Conservation (phyloP, 1,284 basidiomycete genomes). For the Vanrija sp. region DNA sequence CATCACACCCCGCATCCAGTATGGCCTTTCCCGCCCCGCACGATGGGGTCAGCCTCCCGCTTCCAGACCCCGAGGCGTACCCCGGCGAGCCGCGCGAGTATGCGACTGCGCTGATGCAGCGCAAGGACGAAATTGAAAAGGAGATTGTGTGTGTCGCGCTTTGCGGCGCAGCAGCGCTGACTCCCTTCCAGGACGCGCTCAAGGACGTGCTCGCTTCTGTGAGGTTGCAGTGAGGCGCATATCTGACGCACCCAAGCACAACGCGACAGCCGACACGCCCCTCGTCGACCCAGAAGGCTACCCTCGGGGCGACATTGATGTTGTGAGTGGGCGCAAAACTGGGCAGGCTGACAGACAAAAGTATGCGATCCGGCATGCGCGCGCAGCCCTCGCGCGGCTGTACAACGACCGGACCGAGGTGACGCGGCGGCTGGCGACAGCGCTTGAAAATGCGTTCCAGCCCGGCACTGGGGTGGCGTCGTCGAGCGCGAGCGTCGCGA, state of each 20-base stretch:
- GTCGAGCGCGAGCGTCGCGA: neutral
- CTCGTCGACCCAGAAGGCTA: slow-evolving; percentile 80
- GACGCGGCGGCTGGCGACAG: slow-evolving; percentile 64
- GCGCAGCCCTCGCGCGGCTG: slow-evolving; percentile 49
- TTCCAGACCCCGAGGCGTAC: slow-evolving; percentile 43
- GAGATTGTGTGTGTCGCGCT: slow-evolving; percentile 34
- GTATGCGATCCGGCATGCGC: slow-evolving; percentile 70
- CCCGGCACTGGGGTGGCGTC: neutral
- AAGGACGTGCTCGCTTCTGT: slow-evolving; percentile 35
- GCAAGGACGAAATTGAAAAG: slow-evolving; percentile 45
- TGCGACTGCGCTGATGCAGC: slow-evolving; percentile 43
- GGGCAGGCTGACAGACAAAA: slow-evolving; percentile 1
- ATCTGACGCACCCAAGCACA: slow-evolving; percentile 26
- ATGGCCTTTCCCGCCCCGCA: slow-evolving; percentile 28
- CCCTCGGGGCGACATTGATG: slow-evolving; percentile 67
- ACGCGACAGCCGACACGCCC: slow-evolving; percentile 52
- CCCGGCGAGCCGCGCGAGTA: slow-evolving; percentile 42
- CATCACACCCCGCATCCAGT: neutral
- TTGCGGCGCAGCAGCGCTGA: neutral
- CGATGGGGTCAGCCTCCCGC: slow-evolving; percentile 26
- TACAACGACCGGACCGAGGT: slow-evolving; percentile 68
- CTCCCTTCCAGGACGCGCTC: slow-evolving; percentile 26
- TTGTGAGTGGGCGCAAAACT: slow-evolving; percentile 43
- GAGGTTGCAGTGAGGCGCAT: neutral
- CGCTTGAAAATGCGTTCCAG: slow-evolving; percentile 59